Percentiles rank a stretch among this genome's conserved stretches.
phyloP scores from a whole-genome alignment of 2,329 filamentous ascomycete genomes.

The Xylaria sp. region DNA sequence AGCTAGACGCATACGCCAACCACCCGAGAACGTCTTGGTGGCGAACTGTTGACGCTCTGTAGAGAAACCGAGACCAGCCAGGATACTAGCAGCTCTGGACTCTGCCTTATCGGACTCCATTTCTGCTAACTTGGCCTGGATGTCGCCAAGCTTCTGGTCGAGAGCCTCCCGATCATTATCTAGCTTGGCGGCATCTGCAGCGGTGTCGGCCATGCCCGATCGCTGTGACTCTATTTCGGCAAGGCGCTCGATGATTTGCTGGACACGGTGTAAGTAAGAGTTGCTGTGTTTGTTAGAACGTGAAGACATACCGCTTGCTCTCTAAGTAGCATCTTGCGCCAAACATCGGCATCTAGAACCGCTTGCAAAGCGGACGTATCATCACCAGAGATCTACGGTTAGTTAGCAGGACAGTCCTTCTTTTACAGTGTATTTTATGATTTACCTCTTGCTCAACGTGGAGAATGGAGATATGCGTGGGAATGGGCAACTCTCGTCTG shows the following conservation, averaged over 20 bases:
- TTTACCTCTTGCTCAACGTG: conserved; percentile 95
- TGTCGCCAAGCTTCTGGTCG: conserved; percentile 86
- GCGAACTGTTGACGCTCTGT: conserved; percentile 87
- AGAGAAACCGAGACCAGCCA: conserved; percentile 96
- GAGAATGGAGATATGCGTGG: conserved; percentile 96
- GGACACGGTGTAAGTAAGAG: conserved; percentile 36
- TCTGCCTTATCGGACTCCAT: conserved; percentile 99
- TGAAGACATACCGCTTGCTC: conserved; percentile 73
- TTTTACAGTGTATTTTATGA: not conserved
- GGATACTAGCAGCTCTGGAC: conserved; percentile 89
- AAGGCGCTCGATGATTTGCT: conserved; percentile 78
- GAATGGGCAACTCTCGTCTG: conserved; percentile 90
- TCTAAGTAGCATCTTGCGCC: conserved; percentile 90
- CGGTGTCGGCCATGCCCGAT: conserved; percentile 84
- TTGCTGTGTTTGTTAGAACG: not conserved
- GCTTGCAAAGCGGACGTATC: conserved; percentile 94
- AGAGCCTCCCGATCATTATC: conserved; percentile 88
- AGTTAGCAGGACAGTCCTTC: conserved; percentile 23
- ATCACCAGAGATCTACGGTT: conserved; percentile 78
- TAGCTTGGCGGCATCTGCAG: conserved; percentile 80
- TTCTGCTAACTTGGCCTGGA: conserved; percentile 89
- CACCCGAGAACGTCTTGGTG: conserved; percentile 97
- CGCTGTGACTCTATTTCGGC: conserved; percentile 77
- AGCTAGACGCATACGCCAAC: conserved; percentile 98
- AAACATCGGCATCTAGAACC: conserved; percentile 95